Conservation (phyloP, 2,329 filamentous ascomycete genomes). For the Aspergillus hiratsukae region DNA sequence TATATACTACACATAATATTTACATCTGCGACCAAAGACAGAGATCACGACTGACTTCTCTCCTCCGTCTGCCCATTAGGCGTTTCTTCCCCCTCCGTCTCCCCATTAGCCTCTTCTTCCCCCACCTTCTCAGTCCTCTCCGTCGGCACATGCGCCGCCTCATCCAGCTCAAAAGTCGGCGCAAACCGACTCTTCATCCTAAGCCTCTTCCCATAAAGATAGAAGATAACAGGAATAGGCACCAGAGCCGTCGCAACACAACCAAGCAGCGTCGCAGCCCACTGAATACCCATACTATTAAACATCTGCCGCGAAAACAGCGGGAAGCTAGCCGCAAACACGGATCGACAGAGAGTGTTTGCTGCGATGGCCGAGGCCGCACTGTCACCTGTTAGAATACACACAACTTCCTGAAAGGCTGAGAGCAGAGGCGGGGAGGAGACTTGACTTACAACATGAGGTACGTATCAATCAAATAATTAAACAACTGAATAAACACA, state of each 20-base stretch:
- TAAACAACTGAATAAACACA: slow-evolving; percentile 55
- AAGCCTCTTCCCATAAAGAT: slow-evolving; percentile 22
- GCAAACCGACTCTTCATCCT: neutral
- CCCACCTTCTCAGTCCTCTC: neutral
- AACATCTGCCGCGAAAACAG: slow-evolving; percentile 5
- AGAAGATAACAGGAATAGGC: slow-evolving; percentile 37
- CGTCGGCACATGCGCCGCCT: neutral
- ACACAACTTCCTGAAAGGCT: neutral
- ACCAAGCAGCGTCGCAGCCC: slow-evolving; percentile 35
- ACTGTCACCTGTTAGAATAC: neutral
- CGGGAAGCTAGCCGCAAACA: neutral
- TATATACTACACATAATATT: neutral
- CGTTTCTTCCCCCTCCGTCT: neutral
- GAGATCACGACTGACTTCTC: neutral
- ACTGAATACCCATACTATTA: slow-evolving; percentile 26
- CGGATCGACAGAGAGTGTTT: neutral
- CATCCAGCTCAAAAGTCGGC: neutral
- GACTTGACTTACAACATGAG: slow-evolving; percentile 44
- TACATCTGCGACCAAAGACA: neutral
- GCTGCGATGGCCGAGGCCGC: slow-evolving; percentile 3
- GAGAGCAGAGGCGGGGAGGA: too few species aligned
- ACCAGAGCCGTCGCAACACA: slow-evolving; percentile 32
- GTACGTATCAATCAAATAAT: slow-evolving; percentile 58
- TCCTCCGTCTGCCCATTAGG: neutral
- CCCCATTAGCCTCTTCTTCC: neutral